These are phyloP conservation scores for Trichoderma sp. DNA, from an alignment of 2,329 filamentous ascomycete genomes.

Conservation along the genomic window DNA sequence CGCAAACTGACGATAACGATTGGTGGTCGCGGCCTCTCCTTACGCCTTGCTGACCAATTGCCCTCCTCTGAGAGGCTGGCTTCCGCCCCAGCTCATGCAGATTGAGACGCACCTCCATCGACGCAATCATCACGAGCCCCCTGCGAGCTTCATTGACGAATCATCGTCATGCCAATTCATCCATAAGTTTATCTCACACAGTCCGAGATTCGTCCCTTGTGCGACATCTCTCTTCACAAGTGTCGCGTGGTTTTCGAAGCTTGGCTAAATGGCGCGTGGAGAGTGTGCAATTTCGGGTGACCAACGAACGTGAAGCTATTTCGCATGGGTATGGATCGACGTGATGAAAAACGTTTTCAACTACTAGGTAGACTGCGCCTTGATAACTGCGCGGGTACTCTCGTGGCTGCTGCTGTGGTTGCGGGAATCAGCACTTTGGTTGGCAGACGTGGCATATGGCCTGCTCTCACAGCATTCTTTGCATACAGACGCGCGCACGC, in stretches of 20 bases:
- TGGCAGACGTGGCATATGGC: conserved; percentile 10
- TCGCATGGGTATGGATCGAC: conserved; percentile 7
- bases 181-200: background rate
- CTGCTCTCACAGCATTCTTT: background rate
- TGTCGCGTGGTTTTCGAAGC: background rate
- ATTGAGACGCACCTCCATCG: conserved; percentile 14
- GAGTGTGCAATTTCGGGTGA: background rate
- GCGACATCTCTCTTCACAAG: background rate
- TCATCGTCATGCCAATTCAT: conserved; percentile 22
- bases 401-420: background rate
- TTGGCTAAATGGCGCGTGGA: conserved; percentile 19
- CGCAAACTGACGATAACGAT: conserved; percentile 11
- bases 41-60: conserved; percentile 42
- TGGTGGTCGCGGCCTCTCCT: conserved; percentile 7
- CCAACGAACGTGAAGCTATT: conserved; percentile 26
- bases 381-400: background rate
- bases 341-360: conserved; percentile 15
- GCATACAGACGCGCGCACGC: background rate
- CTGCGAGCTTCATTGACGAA: conserved; percentile 9
- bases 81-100: conserved; percentile 16
- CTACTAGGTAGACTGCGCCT: conserved; percentile 14
- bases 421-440: conserved; percentile 15
- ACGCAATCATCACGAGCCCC: conserved; percentile 11
- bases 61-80: conserved; percentile 40
- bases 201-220: too few relatives aligned